Base-by-base conservation (phyloP, 306 rosid species). In the Argentina anserina region DNA sequence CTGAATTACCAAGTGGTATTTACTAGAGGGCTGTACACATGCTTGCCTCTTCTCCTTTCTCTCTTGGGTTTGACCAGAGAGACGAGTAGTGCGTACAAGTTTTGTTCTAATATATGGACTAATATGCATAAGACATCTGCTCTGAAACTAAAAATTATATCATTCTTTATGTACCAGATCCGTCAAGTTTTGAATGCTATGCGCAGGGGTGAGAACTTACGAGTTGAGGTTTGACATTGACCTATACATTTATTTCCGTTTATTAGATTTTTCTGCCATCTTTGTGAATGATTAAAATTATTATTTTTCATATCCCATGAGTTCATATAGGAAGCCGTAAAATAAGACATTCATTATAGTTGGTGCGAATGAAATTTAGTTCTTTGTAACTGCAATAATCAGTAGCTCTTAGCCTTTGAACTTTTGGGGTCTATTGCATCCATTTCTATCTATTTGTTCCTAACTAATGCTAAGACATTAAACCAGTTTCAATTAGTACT, bases 151-250 rank as follows among this genome's bases (percentile, higher is more conserved):
- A 85, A 65, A 29, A 33, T 52, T 60, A 41, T 31, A 47, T 76
- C 71, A 29, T 76, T 67, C 72, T 65, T 43, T 55, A 37, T 84
- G 74, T 84, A 71, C 75, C 96, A 92, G 97, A 89, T 92, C 83
- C 96, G 97, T 73, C 93, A 92, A 87, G 96, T 92, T 86, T 81
- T 89, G 90, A 83, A 75, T 81, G 90, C 92, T 43, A 86, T 92
- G 93, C 93, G 90, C 49, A 90, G 96, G 92, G 93, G 93, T 77
- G 97, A 89, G 78, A 92, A 81, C 86, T 75, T 92, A 71, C 84
- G 88, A 73, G 89, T 81, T 15, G 94, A 92, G 97, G 97, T 92
- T 82, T n/a, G 93, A 77, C 53, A 33, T 85, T 85, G 4, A 42
- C 60, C 40, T 63, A 40, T 13, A 29, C 33, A 17, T 7, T 37